Evolutionary conservation across 345 rosid species (phyloP).

Genomic region (Eucalyptus regnans): DNA sequence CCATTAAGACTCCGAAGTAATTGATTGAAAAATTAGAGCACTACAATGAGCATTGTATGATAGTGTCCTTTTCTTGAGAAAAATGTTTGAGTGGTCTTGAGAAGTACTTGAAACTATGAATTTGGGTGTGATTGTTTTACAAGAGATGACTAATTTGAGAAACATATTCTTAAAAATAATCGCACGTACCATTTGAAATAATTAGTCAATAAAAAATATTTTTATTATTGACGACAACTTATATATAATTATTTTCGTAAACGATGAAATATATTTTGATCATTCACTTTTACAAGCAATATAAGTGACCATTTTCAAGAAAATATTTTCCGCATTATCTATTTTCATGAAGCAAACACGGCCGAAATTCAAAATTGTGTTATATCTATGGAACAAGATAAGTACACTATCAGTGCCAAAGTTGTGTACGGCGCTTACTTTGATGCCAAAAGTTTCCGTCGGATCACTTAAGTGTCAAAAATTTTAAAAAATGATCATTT

Average conservation of each 20-base stretch:
- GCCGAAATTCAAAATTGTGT: no score
- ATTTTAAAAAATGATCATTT: no score
- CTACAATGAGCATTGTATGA: neutral
- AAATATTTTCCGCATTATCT: no score
- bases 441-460: no score
- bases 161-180: no score
- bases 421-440: no score
- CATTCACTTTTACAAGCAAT: neutral
- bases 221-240: neutral
- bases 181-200: neutral
- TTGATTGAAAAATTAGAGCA: neutral
- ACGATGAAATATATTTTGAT: neutral
- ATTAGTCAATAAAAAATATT: no score
- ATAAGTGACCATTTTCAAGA: no score
- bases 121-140: neutral
- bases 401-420: no score
- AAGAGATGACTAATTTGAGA: neutral
- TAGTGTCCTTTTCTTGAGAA: neutral
- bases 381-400: neutral
- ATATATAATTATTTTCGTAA: no score
- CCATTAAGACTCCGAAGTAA: fast-evolving
- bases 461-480: no score
- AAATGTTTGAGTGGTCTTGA: neutral
- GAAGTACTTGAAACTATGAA: neutral
- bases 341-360: neutral